Conservation (phyloP, 768 basidiomycete species). For the Tylopilus felleus region DNA sequence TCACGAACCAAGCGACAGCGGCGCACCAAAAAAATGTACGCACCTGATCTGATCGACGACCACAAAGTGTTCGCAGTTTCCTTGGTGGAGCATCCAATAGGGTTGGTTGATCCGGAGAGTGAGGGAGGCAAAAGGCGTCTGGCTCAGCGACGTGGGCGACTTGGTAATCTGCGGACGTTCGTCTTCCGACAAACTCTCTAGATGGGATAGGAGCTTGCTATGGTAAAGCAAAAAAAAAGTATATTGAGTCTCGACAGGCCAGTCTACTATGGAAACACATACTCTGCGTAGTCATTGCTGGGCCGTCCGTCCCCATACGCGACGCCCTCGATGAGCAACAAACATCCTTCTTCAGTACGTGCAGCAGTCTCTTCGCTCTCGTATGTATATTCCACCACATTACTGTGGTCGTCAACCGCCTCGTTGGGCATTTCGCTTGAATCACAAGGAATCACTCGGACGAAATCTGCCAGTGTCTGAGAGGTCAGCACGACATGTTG, state of each 20-base stretch:
- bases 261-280: slow-evolving; percentile 21
- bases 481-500: slow-evolving; percentile 69
- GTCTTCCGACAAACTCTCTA: slow-evolving; percentile 33
- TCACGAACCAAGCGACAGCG: slow-evolving; percentile 3
- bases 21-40: neutral
- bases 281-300: slow-evolving; percentile 57
- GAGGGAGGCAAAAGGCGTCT: slow-evolving; percentile 52
- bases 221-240: neutral
- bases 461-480: slow-evolving; percentile 66
- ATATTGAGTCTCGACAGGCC: neutral
- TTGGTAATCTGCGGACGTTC: slow-evolving; percentile 33
- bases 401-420: slow-evolving; percentile 30
- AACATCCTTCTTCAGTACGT: slow-evolving; percentile 35
- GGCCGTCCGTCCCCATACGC: slow-evolving; percentile 54
- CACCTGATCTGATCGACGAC: slow-evolving; percentile 73
- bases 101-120: slow-evolving; percentile 66
- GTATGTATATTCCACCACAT: slow-evolving; percentile 33
- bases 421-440: slow-evolving; percentile 54
- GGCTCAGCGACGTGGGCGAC: slow-evolving; percentile 41
- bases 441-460: slow-evolving; percentile 55
- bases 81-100: slow-evolving; percentile 79
- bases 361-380: slow-evolving; percentile 7
- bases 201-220: slow-evolving; percentile 48
- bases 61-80: slow-evolving; percentile 79
- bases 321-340: slow-evolving; percentile 60